Percentiles rank a stretch among this genome's conserved stretches.
Conservation (phyloP, 169 alveolate genomes). For the Amoebophrya sp. region DNA sequence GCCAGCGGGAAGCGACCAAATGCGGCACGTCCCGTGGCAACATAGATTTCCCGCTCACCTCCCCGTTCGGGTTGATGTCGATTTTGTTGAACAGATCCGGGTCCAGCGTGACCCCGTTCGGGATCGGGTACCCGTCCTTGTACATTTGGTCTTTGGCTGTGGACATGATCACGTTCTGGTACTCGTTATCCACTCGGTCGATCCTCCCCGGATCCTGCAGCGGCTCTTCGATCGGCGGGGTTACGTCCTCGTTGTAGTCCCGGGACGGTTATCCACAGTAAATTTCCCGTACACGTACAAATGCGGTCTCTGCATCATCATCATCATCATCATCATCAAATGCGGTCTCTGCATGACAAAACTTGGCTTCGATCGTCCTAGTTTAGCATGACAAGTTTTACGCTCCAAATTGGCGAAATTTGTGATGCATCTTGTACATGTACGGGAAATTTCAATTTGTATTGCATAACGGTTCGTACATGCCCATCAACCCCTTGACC, state of each 20-base stretch:
- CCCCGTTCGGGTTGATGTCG: not conserved
- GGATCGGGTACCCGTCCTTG: not conserved
- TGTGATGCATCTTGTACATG: no score
- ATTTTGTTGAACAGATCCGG: not conserved
- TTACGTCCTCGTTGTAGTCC: not conserved
- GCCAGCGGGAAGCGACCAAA: not conserved
- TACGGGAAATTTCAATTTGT: no score
- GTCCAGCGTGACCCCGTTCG: not conserved
- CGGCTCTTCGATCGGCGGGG: not conserved
- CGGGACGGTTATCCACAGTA: no score
- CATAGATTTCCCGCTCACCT: not conserved
- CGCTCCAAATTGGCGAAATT: no score
- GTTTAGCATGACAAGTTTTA: no score
- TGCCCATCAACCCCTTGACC: not conserved
- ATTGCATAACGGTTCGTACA: no score
- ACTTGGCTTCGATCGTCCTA: no score
- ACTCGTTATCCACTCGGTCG: not conserved
- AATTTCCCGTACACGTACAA: no score
- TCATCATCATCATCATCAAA: no score
- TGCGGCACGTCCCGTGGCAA: not conserved
- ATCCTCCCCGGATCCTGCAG: not conserved
- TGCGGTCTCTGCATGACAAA: no score
- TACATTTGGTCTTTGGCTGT: not conserved
- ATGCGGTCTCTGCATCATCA: no score
- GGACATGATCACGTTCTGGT: not conserved